Base-by-base conservation (phyloP, 129 eudicot species). In the Chrysanthemum seticuspe region DNA sequence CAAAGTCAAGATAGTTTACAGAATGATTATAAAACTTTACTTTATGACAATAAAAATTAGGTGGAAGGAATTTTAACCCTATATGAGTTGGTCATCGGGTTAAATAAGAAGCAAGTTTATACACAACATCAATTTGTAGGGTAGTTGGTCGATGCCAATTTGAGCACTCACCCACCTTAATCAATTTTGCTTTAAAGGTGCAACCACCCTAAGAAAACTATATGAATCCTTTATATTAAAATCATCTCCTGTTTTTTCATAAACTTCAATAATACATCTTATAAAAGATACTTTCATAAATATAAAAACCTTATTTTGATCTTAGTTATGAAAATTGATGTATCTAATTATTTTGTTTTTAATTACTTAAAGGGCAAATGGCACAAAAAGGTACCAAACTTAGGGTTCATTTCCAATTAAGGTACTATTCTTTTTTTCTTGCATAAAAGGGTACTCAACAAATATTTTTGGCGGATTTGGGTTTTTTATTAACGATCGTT, bases 181-280 rank as follows among this genome's bases (percentile, higher is more conserved):
- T 78, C 82, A 78, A 78, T 71, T 71, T 72, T 65, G 68, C 78
- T 78, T 55, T 65, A 65, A 78, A 78, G 73, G 78, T 78, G 78
- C 82, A 78, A 78, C 82, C 19, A 78, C 82, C 60, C 18, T 72
- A 56, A 64, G 13, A 57, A 27, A 44, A 72, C 6, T 53, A 50
- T 68, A 12, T 47, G 19, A 40, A 64, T 21, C 45, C 12, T 19
- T 31, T 48, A 52, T 12, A 52, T 12, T 10, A 69, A 29, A 69
- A 10, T 2, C 10, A 53, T n/a, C 29, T 40, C 10, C 47, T 40
- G 10, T 40, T 40, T 40, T 40, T 6, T 40, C 47, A 40, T 40
- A 11, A 70, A 53, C 31, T 54, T 55, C 74, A 70, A 54, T 54
- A 70, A 54, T 54, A 15, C 74, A 31, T 71, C 10, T 44, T 56